Evolutionary conservation across 306 rosid species (phyloP).

Genomic region (Amphicarpaea edgeworthii): DNA sequence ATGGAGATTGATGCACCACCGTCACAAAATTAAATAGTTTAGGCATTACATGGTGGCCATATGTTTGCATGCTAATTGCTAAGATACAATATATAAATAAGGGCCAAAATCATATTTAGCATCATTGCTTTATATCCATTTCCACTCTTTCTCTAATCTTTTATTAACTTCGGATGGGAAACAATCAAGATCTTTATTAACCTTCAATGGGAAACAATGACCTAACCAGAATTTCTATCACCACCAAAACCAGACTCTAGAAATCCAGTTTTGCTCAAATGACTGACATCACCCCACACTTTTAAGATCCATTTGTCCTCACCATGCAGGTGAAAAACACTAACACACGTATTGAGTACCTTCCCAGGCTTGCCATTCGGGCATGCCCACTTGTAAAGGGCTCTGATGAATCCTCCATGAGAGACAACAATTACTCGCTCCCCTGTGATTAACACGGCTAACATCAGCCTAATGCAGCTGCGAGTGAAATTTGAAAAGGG

Average conservation of each 20-base stretch:
- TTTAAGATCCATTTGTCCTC: conserved; percentile 70
- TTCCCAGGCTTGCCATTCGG: conserved; percentile 57
- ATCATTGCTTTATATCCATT: neutral
- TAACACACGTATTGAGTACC: conserved; percentile 73
- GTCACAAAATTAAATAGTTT: conserved; percentile 7
- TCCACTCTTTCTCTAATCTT: conserved; percentile 13
- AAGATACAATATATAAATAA: conserved; percentile 12
- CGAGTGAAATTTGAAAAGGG: neutral
- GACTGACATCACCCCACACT: conserved; percentile 83
- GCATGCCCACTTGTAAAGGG: conserved; percentile 63
- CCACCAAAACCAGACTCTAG: conserved; percentile 88
- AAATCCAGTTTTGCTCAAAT: conserved; percentile 66
- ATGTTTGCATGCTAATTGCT: neutral
- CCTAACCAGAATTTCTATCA: conserved; percentile 80
- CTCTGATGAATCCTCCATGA: conserved; percentile 82
- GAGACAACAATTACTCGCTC: conserved; percentile 72
- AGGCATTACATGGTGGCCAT: neutral
- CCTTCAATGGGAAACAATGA: conserved; percentile 35
- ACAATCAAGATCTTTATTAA: conserved; percentile 35
- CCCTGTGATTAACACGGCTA: conserved; percentile 58
- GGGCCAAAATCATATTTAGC: conserved; percentile 15
- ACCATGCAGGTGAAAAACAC: conserved; percentile 68
- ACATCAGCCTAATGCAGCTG: conserved; percentile 31
- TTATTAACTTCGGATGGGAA: conserved; percentile 28
- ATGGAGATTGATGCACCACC: neutral